A percentile compares a stretch with the other conserved stretches of the same genome.
Conservation (phyloP, 1,284 basidiomycete genomes). For the Puccinia horiana region DNA sequence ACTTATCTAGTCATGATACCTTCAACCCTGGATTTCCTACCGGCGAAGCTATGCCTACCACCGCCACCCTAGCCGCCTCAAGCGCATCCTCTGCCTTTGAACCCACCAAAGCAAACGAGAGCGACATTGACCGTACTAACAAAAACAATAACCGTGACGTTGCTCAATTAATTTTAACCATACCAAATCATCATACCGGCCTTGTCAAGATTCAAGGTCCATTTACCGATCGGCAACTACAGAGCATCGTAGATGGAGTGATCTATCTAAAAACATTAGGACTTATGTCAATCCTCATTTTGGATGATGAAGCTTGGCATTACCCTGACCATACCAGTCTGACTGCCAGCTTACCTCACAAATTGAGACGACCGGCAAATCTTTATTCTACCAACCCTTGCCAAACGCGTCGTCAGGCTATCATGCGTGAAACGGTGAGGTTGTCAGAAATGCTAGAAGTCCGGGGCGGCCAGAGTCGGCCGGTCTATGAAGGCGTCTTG, state of each 20-base stretch:
- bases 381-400: slow-evolving; percentile 22
- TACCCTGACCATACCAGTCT: slow-evolving; percentile 5
- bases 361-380: neutral
- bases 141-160: slow-evolving; percentile 63
- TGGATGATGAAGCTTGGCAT: slow-evolving; percentile 80
- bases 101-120: slow-evolving; percentile 56
- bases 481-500: slow-evolving; percentile 81
- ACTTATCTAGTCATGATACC: neutral
- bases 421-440: slow-evolving; percentile 65
- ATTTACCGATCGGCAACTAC: slow-evolving; percentile 90
- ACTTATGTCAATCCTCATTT: slow-evolving; percentile 87
- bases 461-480: slow-evolving; percentile 81
- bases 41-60: slow-evolving; percentile 54
- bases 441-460: slow-evolving; percentile 79
- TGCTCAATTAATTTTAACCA: slow-evolving; percentile 79
- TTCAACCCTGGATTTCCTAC: slow-evolving; percentile 53
- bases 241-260: slow-evolving; percentile 88
- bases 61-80: slow-evolving; percentile 51
- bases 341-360: slow-evolving; percentile 5
- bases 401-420: slow-evolving; percentile 55
- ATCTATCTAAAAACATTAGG: slow-evolving; percentile 94
- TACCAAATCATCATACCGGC: slow-evolving; percentile 77
- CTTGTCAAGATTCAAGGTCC: slow-evolving; percentile 97
- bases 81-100: slow-evolving; percentile 55
- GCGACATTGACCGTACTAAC: slow-evolving; percentile 23